These are phyloP conservation scores for Malus hybrid DNA, from an alignment of 331 rosid species.

Conservation along the genomic window DNA sequence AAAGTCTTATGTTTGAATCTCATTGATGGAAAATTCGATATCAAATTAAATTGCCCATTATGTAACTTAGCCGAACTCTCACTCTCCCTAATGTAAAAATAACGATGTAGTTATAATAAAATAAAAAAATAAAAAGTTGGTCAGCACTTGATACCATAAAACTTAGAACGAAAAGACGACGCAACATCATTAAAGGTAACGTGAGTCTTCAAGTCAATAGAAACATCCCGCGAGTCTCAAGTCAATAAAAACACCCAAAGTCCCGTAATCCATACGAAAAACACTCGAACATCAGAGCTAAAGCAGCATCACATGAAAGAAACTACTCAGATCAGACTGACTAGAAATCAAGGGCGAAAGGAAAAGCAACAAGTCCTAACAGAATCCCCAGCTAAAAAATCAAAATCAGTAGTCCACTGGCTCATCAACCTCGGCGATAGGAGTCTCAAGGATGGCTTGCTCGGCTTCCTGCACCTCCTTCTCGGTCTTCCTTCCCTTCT, in stretches of 20 bases:
- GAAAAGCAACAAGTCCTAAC: slow-evolving; percentile 19
- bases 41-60: too few species aligned
- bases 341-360: neutral
- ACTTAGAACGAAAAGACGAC: too few species aligned
- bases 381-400: neutral
- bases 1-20: too few species aligned
- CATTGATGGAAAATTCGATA: too few species aligned
- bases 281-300: neutral
- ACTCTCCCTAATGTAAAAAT: too few species aligned
- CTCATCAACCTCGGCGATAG: slow-evolving; percentile 67
- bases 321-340: neutral
- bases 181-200: neutral
- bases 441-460: slow-evolving; percentile 77
- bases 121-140: too few species aligned
- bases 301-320: neutral
- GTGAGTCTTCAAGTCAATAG: neutral
- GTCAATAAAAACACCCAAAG: neutral
- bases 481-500: slow-evolving; percentile 96
- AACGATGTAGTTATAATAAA: too few species aligned
- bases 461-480: slow-evolving; percentile 95
- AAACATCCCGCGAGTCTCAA: too few species aligned
- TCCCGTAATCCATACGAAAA: neutral
- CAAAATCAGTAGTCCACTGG: slow-evolving; percentile 46
- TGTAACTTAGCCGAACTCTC: too few species aligned
- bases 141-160: too few species aligned